These are phyloP conservation scores for Umbelopsis isabellina DNA, from an alignment of 192 early-diverging fungal species.

Conservation along the genomic window DNA sequence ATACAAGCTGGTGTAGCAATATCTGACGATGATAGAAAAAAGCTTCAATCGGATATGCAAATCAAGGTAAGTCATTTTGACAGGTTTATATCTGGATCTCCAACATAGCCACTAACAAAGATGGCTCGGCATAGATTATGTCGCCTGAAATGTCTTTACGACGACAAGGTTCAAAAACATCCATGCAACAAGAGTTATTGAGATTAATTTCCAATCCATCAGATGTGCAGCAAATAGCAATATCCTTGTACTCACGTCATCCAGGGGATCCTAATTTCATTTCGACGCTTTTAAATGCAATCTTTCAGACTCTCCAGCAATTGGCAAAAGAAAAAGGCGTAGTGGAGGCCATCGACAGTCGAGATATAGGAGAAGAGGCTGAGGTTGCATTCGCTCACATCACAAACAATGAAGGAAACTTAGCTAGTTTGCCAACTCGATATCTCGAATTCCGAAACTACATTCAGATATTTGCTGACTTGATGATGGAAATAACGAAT, in stretches of 20 bases:
- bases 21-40: constrained; percentile 19
- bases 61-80: constrained; percentile 9
- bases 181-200: constrained; percentile 1
- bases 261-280: constrained; percentile 7
- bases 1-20: constrained; percentile 39
- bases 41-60: constrained; percentile 42
- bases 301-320: constrained; percentile 17
- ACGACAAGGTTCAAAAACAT: not conserved
- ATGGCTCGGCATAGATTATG: not conserved
- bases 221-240: not conserved
- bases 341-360: not conserved
- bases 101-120: too few species aligned
- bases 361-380: constrained; percentile 7
- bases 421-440: not conserved
- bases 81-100: too few species aligned
- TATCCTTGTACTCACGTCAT: not conserved
- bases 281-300: constrained; percentile 5
- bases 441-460: not conserved
- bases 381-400: not conserved
- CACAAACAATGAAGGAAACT: not conserved
- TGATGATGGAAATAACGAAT: constrained; percentile 27
- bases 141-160: constrained; percentile 5
- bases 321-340: constrained; percentile 8
- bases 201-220: not conserved
- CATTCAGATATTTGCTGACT: constrained; percentile 25